phyloP scores from a whole-genome alignment of 1,284 basidiomycete genomes.

The Pascua guehoae region DNA sequence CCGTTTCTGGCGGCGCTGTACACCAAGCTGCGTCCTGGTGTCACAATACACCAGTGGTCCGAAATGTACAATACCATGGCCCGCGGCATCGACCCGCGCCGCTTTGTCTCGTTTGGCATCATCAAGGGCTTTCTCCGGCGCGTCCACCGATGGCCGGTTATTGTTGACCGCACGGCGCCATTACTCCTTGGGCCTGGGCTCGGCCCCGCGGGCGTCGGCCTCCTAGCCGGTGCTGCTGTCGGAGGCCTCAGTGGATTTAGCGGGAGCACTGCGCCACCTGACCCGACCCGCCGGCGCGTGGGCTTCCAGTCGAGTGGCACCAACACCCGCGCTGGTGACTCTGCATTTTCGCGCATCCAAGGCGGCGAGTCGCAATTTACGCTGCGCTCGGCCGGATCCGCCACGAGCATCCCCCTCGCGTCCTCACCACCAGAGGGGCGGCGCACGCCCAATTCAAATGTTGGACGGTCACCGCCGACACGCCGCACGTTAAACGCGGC shows the following conservation, averaged over 20 bases:
- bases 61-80: slow-evolving; percentile 66
- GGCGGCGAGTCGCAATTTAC: neutral
- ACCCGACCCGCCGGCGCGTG: slow-evolving; percentile 1
- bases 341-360: no score
- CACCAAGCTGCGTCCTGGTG: slow-evolving; percentile 76
- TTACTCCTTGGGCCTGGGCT: slow-evolving; percentile 3
- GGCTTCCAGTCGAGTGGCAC: slow-evolving; percentile 7
- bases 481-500: neutral
- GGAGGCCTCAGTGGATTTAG: neutral
- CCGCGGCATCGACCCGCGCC: slow-evolving; percentile 79
- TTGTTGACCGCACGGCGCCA: slow-evolving; percentile 26
- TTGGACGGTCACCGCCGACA: neutral
- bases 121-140: slow-evolving; percentile 95
- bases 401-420: no score
- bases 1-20: slow-evolving; percentile 79
- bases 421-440: no score
- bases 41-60: slow-evolving; percentile 86
- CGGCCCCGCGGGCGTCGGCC: neutral
- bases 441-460: no score
- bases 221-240: neutral
- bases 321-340: neutral
- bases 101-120: slow-evolving; percentile 97
- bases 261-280: neutral
- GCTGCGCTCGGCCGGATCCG: neutral
- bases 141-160: slow-evolving; percentile 85